A percentile compares a stretch with the other conserved stretches of the same genome.
These are phyloP conservation scores for Cichorium intybus DNA, from an alignment of 140 eudicot genomes.

Conservation along the genomic window DNA sequence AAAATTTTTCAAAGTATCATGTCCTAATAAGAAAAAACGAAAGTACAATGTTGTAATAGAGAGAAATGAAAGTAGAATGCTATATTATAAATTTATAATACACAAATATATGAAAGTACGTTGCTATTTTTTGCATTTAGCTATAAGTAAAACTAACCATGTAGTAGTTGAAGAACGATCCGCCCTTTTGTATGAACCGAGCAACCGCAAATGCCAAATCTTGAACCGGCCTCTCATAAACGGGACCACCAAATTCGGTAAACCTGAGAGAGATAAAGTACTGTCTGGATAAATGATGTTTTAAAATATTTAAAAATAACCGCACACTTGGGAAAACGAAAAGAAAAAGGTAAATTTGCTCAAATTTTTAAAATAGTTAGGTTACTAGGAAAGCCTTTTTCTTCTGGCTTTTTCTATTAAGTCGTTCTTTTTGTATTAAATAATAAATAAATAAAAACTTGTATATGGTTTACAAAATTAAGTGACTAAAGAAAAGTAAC, in stretches of 20 bases:
- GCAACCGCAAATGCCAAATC: slow-evolving; percentile 93
- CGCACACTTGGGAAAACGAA: background rate
- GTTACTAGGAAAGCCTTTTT: background rate
- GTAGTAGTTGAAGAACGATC: slow-evolving; percentile 82
- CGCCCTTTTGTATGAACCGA: slow-evolving; percentile 78
- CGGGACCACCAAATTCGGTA: slow-evolving; percentile 77
- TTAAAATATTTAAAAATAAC: background rate
- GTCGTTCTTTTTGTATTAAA: background rate
- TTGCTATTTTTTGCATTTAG: too few relatives aligned
- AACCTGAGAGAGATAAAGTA: slow-evolving; percentile 44
- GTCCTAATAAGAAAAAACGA: too few relatives aligned
- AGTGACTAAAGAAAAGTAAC: background rate
- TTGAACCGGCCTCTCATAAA: slow-evolving; percentile 74
- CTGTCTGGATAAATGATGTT: background rate
- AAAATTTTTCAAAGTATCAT: background rate
- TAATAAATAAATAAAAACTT: too few relatives aligned
- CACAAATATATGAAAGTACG: background rate
- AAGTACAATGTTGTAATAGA: too few relatives aligned
- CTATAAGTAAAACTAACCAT: slow-evolving; percentile 52
- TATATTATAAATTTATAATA: too few relatives aligned
- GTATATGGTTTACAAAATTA: too few relatives aligned
- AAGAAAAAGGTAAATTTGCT: background rate
- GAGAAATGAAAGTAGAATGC: too few relatives aligned
- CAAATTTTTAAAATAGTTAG: too few relatives aligned
- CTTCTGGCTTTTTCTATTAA: background rate